Evolutionary conservation across 2,329 filamentous ascomycete genomes (phyloP).

Genomic region (Exophiala bonariae): DNA sequence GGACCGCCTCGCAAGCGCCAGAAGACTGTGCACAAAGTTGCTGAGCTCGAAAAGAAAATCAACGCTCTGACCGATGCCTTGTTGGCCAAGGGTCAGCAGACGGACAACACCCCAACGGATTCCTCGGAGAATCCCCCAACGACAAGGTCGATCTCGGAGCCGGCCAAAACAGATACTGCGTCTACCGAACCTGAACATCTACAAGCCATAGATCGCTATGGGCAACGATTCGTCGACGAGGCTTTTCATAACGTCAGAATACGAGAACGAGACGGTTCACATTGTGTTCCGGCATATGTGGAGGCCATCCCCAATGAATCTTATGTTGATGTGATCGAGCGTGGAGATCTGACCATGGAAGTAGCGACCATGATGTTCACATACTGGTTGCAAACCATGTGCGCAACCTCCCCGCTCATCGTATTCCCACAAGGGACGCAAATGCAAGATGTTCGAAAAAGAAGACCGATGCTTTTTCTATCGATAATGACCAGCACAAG

Average conservation of each 20-base stretch:
- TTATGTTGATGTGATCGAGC: slow-evolving; percentile 50
- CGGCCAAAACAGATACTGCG: slow-evolving; percentile 24
- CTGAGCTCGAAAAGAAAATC: slow-evolving; percentile 89
- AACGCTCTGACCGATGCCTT: slow-evolving; percentile 81
- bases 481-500: slow-evolving; percentile 57
- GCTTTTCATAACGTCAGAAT: background rate
- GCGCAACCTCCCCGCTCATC: slow-evolving; percentile 57
- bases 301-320: slow-evolving; percentile 18
- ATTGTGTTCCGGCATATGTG: background rate
- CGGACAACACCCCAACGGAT: slow-evolving; percentile 12
- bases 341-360: slow-evolving; percentile 51
- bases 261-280: slow-evolving; percentile 5
- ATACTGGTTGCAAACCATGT: slow-evolving; percentile 54
- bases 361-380: slow-evolving; percentile 55
- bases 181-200: background rate
- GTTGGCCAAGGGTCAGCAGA: slow-evolving; percentile 51
- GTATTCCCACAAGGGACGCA: slow-evolving; percentile 55
- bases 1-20: slow-evolving; percentile 74
- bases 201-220: slow-evolving; percentile 9
- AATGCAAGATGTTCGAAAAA: slow-evolving; percentile 53
- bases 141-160: slow-evolving; percentile 13
- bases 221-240: slow-evolving; percentile 4
- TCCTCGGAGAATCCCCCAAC: slow-evolving; percentile 17
- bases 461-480: slow-evolving; percentile 60
- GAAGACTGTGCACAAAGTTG: slow-evolving; percentile 88